These are phyloP conservation scores for Sistotremastrum suecicum DNA, from an alignment of 768 basidiomycete species.

Conservation along the genomic window DNA sequence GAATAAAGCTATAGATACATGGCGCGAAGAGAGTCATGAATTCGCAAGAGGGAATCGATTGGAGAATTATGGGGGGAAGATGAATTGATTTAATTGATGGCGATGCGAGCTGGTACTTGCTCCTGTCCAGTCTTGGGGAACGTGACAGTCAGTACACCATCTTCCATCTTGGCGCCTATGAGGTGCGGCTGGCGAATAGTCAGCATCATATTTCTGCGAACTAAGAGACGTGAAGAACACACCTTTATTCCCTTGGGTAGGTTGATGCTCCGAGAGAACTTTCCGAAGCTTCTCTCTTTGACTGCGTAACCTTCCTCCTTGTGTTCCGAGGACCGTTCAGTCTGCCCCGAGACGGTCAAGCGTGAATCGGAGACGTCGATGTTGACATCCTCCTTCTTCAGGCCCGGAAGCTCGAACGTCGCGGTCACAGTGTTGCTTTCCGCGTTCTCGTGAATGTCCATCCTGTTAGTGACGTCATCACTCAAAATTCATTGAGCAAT, in stretches of 20 bases:
- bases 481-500: neutral
- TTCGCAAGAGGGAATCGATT: too few relatives aligned
- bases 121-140: constrained; percentile 14
- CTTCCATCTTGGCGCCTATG: constrained; percentile 32
- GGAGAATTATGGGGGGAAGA: too few relatives aligned
- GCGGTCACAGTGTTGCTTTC: constrained; percentile 31
- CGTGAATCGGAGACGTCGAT: constrained; percentile 34
- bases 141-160: constrained; percentile 16
- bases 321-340: constrained; percentile 15
- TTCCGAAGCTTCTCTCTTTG: constrained; percentile 27
- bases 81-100: neutral
- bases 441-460: constrained; percentile 38
- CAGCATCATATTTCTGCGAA: constrained; percentile 13
- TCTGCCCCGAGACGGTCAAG: constrained; percentile 35
- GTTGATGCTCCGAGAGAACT: constrained; percentile 14
- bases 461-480: constrained; percentile 18
- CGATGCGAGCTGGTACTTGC: constrained; percentile 7
- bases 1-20: too few relatives aligned
- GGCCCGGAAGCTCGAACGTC: constrained; percentile 41
- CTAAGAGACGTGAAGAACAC: constrained; percentile 7
- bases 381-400: constrained; percentile 32
- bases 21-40: too few relatives aligned
- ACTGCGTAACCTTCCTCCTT: constrained; percentile 26
- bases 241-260: constrained; percentile 16
- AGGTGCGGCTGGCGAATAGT: constrained; percentile 21